phyloP scores from a whole-genome alignment of 2,329 filamentous ascomycete genomes.

The Penicillium sp. region DNA sequence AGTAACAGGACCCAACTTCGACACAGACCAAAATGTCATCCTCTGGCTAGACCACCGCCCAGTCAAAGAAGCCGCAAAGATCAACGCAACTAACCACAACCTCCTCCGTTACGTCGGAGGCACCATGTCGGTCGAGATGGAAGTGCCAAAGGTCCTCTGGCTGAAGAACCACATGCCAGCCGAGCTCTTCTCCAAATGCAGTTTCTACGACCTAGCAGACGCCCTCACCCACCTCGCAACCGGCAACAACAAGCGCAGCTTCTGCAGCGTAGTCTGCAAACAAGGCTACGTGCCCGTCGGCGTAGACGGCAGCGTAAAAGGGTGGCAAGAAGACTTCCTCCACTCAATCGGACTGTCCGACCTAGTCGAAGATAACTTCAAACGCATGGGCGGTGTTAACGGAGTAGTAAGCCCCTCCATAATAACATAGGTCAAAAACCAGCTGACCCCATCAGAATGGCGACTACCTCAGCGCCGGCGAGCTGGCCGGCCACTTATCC shows the following conservation, averaged over 20 bases:
- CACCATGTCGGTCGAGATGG: constrained; percentile 99
- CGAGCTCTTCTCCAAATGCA: constrained; percentile 87
- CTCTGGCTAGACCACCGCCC: constrained; percentile 97
- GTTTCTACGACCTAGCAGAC: constrained; percentile 94
- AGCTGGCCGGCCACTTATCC: constrained; percentile 83
- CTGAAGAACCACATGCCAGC: constrained; percentile 97
- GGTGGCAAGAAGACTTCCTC: constrained; percentile 97
- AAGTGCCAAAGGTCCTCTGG: constrained; percentile 98
- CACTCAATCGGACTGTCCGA: constrained; percentile 84
- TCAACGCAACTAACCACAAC: constrained; percentile 91
- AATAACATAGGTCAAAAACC: constrained; percentile 6
- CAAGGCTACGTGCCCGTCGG: constrained; percentile 97
- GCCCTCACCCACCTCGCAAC: constrained; percentile 94
- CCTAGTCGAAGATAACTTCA: constrained; percentile 82
- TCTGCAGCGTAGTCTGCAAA: constrained; percentile 96
- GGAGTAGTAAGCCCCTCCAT: constrained; percentile 76
- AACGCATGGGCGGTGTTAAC: constrained; percentile 90
- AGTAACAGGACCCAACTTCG: constrained; percentile 87
- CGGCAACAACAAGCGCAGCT: constrained; percentile 87
- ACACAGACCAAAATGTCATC: constrained; percentile 91
- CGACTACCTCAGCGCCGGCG: constrained; percentile 86
- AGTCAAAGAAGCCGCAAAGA: constrained; percentile 85
- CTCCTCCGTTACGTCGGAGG: constrained; percentile 94
- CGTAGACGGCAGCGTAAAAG: constrained; percentile 94
- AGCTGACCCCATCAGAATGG: constrained; percentile 74